A percentile compares a stretch with the other conserved stretches of the same genome.
phyloP scores from a whole-genome alignment of 257 asterid genomes.

The Fraxinus pennsylvanica region DNA sequence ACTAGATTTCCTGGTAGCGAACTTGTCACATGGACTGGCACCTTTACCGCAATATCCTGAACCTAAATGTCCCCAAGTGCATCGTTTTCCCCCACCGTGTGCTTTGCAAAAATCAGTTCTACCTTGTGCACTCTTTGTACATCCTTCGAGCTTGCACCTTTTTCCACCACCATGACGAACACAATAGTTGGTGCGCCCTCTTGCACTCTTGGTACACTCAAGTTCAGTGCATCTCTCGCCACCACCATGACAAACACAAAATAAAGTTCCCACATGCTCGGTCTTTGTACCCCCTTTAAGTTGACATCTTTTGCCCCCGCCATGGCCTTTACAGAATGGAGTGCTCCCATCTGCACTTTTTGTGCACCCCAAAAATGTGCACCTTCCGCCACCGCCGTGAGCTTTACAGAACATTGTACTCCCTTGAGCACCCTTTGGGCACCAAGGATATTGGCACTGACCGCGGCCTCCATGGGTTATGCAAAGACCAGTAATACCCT shows the following conservation, averaged over 20 bases:
- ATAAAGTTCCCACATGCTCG: constrained; percentile 63
- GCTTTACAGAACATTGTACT: constrained; percentile 60
- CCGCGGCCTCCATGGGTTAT: constrained; percentile 71
- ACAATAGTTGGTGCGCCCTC: constrained; percentile 59
- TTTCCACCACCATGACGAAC: constrained; percentile 80
- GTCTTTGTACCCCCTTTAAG: constrained; percentile 57
- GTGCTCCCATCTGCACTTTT: constrained; percentile 76
- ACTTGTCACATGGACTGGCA: constrained; percentile 48
- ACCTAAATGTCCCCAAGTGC: constrained; percentile 55
- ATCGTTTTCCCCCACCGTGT: constrained; percentile 64
- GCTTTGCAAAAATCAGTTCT: constrained; percentile 65
- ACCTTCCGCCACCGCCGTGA: constrained; percentile 71
- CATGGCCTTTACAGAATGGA: constrained; percentile 59
- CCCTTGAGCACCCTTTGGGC: constrained; percentile 68
- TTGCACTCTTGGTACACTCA: constrained; percentile 61
- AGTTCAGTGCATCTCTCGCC: constrained; percentile 55
- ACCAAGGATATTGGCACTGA: constrained; percentile 54
- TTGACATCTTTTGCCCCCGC: constrained; percentile 70
- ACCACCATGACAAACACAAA: constrained; percentile 66
- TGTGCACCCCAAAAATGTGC: constrained; percentile 48
- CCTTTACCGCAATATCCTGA: constrained; percentile 29
- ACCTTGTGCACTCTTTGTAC: constrained; percentile 68
- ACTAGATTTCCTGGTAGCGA: constrained; percentile 60
- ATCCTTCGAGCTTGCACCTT: constrained; percentile 55
- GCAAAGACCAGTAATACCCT: constrained; percentile 61